Conservation (phyloP, 352 stramenopile species). For the Blastocystis sp. region DNA sequence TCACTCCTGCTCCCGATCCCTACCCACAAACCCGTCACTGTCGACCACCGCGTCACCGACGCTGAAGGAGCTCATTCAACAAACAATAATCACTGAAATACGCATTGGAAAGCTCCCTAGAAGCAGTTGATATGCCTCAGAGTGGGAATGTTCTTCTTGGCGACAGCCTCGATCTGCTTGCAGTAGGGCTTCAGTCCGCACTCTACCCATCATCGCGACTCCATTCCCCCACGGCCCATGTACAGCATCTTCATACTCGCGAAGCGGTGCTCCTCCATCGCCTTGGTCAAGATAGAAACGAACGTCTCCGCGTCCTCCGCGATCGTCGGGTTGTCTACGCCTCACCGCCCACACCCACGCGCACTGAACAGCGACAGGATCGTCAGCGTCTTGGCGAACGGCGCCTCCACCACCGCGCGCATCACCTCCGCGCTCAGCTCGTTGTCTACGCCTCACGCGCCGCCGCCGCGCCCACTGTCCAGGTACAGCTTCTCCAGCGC, state of each 20-base stretch:
- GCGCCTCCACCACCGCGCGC: conserved; percentile 1
- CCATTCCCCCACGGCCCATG: conserved; percentile 2
- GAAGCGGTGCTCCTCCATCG: conserved; percentile 39
- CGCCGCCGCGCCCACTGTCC: neutral
- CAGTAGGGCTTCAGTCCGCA: conserved; percentile 51
- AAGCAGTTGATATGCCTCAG: conserved; percentile 55
- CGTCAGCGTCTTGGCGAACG: conserved; percentile 48
- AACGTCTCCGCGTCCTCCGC: conserved; percentile 48
- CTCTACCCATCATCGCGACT: neutral
- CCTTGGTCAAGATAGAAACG: conserved; percentile 9
- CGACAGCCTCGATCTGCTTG: conserved; percentile 14
- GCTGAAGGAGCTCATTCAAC: neutral
- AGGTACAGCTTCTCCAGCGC: conserved; percentile 51
- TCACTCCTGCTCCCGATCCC: neutral
- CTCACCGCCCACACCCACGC: neutral
- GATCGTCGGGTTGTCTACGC: conserved; percentile 42
- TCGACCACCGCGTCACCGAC: conserved; percentile 37
- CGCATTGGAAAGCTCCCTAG: neutral
- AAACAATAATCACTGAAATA: neutral
- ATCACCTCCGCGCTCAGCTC: conserved; percentile 21
- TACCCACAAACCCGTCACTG: neutral
- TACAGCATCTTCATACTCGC: conserved; percentile 53
- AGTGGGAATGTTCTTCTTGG: conserved; percentile 51
- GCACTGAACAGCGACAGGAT: conserved; percentile 51
- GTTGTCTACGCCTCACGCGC: conserved; percentile 36